Evolutionary conservation across 768 basidiomycete genomes (phyloP), one percentile per base, ranked within the genome.

Genomic region (Tubosaeta brunneosetosa): DNA sequence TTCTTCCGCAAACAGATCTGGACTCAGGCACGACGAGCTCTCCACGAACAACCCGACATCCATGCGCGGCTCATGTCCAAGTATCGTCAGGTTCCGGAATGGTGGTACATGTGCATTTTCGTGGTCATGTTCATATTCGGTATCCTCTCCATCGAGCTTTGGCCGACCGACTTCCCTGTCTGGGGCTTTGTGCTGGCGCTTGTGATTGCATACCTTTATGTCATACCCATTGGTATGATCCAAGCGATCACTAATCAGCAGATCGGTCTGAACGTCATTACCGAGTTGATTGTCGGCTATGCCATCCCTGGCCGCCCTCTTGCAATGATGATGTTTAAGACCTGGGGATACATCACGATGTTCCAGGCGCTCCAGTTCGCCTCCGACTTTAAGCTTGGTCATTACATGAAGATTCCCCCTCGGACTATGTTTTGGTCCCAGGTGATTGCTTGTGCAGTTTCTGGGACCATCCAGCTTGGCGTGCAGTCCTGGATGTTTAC

Each of bases 321-420:
- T 52, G 86, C 87, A 0, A 82, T 86, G 80, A 85, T 88, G 86
- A 82, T 88, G 79, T 87, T 84, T 74, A 85, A 85, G 71, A 84
- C 78, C 4, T 86, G 78, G 71, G 84, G 82, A n/a, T 86, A 86
- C 62, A 78, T 84, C 41, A 80, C 83, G 1, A 80, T 84, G 80
- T 57, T 71, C 19, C 77, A 79, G 73, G 86, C 84, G 1, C 77
- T 88, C 66, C 71, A 76, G 52, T 88, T 88, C 65, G 75, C 84
- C 4, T 73, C 77, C 44, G 87, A 88, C 65, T 84, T 88, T 67
- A 90, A 89, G 68, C 75, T 89, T 33, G 87, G 87, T 48, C 85
- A 88, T 71, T 86, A 76, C 72, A 85, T 84, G 78, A 80, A 84
- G 73, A 73, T 87, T 36, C 81, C 84, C 12, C 83, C 82, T 40